Base-by-base conservation (phyloP, 1,284 basidiomycete genomes). In the Trichosporon coremiiforme region DNA sequence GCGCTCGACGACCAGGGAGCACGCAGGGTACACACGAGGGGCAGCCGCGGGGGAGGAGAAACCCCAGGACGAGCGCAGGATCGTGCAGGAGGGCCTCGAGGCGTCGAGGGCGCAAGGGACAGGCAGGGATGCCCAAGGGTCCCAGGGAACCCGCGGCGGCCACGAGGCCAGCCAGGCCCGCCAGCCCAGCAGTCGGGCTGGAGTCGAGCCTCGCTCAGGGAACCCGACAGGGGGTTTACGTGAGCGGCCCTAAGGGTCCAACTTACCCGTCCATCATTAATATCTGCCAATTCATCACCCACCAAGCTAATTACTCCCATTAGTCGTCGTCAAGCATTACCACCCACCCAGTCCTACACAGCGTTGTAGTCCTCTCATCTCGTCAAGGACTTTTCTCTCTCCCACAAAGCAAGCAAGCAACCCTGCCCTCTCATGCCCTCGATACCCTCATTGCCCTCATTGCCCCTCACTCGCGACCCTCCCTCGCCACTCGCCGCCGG, bases 141-240 rank as follows among this genome's bases (percentile, higher is more conserved):
- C 25, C 55, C 55, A 60, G 55, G 55, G 29, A 60, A 60, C 31
- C 55, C 55, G 55, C 55, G 29, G 55, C 55, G 55, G 55, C 55
- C 55, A 60, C 55, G 55, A 31, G 55, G 55, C 55, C 12, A 15
- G 38, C 29, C 55, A 15, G 31, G 25, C 25, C 12, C 2, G 38
- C 29, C 55, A 15, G 31, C 2, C 25, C 25, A 25, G 25, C 25
- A 25, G 25, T 25, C 25, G 25, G 25, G 25, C 25, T 25, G 25
- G 25, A 25, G 25, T 25, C 29, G 13, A 31, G 25, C 55, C 25
- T 31, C 55, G 55, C 29, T 60, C 31, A 29, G 55, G 31, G 55
- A 29, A 10, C 29, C 29, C 53, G 9, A 12, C 29, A 29, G 20
- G 55, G 55, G 55, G 55, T 60, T 60, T 60, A 60, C 55, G 55